Conservation (phyloP, 306 rosid species). For the Glycine latifolia region DNA sequence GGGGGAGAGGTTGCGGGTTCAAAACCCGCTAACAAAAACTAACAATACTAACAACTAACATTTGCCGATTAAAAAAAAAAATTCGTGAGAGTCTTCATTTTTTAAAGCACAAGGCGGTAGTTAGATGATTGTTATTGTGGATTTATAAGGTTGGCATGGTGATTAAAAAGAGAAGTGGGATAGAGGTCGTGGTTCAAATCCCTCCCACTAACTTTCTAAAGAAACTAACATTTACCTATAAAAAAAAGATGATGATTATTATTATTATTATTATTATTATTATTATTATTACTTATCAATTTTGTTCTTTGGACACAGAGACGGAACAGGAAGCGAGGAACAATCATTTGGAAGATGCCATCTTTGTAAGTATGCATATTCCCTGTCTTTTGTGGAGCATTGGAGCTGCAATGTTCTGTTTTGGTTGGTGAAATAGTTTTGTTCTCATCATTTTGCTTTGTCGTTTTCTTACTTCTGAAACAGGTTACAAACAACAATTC, state of each 20-base stretch:
- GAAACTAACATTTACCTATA: no score
- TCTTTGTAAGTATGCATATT: slow-evolving; percentile 61
- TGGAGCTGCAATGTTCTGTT: slow-evolving; percentile 26
- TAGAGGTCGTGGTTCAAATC: no score
- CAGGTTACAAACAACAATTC: slow-evolving; percentile 50
- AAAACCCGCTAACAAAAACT: no score
- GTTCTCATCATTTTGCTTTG: slow-evolving; percentile 22
- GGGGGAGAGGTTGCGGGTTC: no score
- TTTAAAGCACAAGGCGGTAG: slow-evolving; percentile 2
- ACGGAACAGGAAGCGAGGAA: slow-evolving; percentile 46
- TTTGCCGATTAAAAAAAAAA: no score
- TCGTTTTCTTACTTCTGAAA: slow-evolving; percentile 38
- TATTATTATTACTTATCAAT: no score
- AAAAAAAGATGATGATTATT: no score
- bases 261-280: no score
- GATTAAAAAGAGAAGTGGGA: no score
- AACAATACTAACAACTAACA: no score
- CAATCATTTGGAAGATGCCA: slow-evolving; percentile 54
- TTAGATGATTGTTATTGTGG: background rate
- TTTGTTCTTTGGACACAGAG: slow-evolving; percentile 50
- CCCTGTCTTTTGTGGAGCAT: slow-evolving; percentile 3
- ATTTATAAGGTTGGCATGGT: no score
- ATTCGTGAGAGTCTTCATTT: background rate
- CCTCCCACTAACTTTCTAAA: no score
- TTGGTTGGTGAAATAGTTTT: slow-evolving; percentile 1